Conservation (phyloP, 169 alveolate species). For the Plasmodium reichenowi region DNA sequence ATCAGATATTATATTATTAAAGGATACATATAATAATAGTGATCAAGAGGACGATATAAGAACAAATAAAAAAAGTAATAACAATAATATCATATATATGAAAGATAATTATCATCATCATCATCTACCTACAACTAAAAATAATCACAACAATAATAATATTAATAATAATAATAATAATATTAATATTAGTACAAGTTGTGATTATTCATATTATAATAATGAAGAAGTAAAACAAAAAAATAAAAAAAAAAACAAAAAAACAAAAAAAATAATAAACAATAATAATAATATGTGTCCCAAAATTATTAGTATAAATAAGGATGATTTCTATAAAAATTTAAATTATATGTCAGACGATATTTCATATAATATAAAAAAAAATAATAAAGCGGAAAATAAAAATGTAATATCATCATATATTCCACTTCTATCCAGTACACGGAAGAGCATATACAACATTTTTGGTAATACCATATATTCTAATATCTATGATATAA, state of each 20-base stretch:
- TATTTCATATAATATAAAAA: neutral
- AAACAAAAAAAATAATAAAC: too few species aligned
- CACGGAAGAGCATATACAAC: conserved; percentile 37
- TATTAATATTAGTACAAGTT: neutral
- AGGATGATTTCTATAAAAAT: conserved; percentile 31
- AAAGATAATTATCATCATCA: neutral
- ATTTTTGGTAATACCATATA: conserved; percentile 69
- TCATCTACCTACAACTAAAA: too few species aligned
- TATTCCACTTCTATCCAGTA: neutral
- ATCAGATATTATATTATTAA: too few species aligned
- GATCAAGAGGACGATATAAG: neutral
- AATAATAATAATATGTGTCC: neutral
- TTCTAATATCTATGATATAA: conserved; percentile 53
- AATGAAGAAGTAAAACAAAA: neutral
- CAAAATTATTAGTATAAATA: conserved; percentile 5
- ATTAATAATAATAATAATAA: too few species aligned
- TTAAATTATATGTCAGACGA: conserved; percentile 7
- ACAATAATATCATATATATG: neutral
- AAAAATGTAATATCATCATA: too few species aligned
- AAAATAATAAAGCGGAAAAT: neutral
- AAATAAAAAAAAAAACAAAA: neutral
- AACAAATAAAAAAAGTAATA: neutral
- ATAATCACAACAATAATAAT: too few species aligned
- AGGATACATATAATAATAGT: too few species aligned
- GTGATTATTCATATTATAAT: neutral